phyloP scores from a whole-genome alignment of 768 basidiomycete species.

The Dentipellis sp. region DNA sequence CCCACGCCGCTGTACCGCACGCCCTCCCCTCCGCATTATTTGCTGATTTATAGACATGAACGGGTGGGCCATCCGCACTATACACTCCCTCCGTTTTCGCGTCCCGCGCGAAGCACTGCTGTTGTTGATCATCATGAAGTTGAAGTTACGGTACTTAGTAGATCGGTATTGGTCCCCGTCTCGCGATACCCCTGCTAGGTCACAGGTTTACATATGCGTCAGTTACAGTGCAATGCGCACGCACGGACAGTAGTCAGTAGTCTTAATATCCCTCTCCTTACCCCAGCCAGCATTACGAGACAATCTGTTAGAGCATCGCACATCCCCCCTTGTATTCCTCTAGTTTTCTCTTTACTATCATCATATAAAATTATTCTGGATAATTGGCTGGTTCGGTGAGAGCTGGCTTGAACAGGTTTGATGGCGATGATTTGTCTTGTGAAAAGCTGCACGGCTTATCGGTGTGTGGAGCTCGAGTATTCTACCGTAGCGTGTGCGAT shows the following conservation, averaged over 20 bases:
- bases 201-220: slow-evolving; percentile 7
- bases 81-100: background rate
- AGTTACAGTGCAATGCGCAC: slow-evolving; percentile 33
- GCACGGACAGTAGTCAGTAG: slow-evolving; percentile 33
- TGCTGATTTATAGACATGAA: slow-evolving; percentile 19
- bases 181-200: slow-evolving; percentile 40
- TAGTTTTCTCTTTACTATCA: slow-evolving; percentile 9
- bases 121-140: slow-evolving; percentile 15
- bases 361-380: slow-evolving; percentile 6
- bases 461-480: too few relatives aligned
- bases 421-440: too few relatives aligned
- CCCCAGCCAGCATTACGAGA: slow-evolving; percentile 44
- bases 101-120: background rate
- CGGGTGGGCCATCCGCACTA: slow-evolving; percentile 11
- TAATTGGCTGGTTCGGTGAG: too few relatives aligned
- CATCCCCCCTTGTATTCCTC: slow-evolving; percentile 20
- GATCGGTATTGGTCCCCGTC: slow-evolving; percentile 36
- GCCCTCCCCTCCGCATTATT: slow-evolving; percentile 15
- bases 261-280: slow-evolving; percentile 17
- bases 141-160: slow-evolving; percentile 14
- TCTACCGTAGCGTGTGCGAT: too few relatives aligned
- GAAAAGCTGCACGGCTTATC: too few relatives aligned
- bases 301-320: slow-evolving; percentile 68
- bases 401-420: too few relatives aligned
- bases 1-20: slow-evolving; percentile 19